Percentiles rank a stretch among this genome's conserved stretches.
Evolutionary conservation across 495 filamentous ascomycete genomes (phyloP).

Genomic region (Aspergillus carlsbadensis): DNA sequence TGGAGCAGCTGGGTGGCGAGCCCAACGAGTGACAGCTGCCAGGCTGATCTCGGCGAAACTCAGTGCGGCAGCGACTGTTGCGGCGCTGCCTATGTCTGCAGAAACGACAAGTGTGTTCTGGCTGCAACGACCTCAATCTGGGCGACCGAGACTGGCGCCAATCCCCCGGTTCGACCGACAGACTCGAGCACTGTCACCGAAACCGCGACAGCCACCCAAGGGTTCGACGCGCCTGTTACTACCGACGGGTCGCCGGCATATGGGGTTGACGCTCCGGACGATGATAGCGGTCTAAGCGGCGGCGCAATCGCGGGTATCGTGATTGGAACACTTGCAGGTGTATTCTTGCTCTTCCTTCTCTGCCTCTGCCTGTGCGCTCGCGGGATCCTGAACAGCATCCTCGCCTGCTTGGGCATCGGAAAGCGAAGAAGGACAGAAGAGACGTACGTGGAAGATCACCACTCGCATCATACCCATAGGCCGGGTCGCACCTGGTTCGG

Average conservation of each 20-base stretch:
- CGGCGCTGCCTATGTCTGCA: conserved; percentile 67
- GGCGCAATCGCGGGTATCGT: conserved; percentile 96
- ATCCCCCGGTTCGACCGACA: conserved; percentile 68
- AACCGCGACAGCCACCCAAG: conserved; percentile 59
- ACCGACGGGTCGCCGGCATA: conserved; percentile 50
- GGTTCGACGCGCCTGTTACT: conserved; percentile 55
- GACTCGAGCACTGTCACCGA: conserved; percentile 58
- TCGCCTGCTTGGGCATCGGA: conserved; percentile 65
- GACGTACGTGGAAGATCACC: conserved; percentile 68
- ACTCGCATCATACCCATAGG: conserved; percentile 50
- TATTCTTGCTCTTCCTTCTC: conserved; percentile 67
- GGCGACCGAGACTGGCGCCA: conserved; percentile 36
- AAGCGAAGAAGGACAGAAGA: conserved; percentile 49
- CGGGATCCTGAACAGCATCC: conserved; percentile 59
- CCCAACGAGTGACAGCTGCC: conserved; percentile 44
- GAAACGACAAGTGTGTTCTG: conserved; percentile 34
- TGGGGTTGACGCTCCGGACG: conserved; percentile 39
- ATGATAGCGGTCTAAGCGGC: conserved; percentile 61
- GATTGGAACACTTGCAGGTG: conserved; percentile 77
- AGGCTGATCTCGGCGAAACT: conserved; percentile 56
- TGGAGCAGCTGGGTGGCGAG: conserved; percentile 55
- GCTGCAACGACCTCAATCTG: conserved; percentile 38
- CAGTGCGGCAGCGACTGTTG: conserved; percentile 78
- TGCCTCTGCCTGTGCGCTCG: conserved; percentile 73
- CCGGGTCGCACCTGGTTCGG: conserved; percentile 69